Evolutionary conservation across 805 yeast genomes (phyloP), one percentile per base, ranked within the genome.

Genomic region (Zygosaccharomyces rouxii): DNA sequence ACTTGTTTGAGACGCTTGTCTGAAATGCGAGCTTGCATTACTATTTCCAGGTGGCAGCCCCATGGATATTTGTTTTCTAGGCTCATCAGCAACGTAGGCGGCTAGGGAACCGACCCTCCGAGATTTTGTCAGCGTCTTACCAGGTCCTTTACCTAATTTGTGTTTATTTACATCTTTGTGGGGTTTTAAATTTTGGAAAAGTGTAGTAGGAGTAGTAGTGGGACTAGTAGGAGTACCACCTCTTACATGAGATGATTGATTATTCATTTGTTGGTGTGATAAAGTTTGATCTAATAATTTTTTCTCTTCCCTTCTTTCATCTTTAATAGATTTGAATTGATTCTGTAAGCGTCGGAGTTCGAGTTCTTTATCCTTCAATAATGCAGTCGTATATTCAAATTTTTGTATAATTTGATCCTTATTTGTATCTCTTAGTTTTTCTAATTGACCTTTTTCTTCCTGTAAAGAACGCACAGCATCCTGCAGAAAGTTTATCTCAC

Each of bases 341-440:
- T 67, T 65, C 11, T 76, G 72, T 37, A 85, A 70, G n/a, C 77
- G 78, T 19, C 78, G 81, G 43, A 83, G 75, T 47, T 78, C 68
- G 30, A 79, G 71, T 47, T 89, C 73, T 39, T 85, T 80, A 28
- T 81, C 71, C 18, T 73, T 67, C 41, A 88, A 63, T 19, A 85
- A 74, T 16, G 74, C 70, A 49, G 79, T 83, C 51, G 81, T 82
- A 56, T 87, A 89, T 39, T 75, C 73, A 21, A 86, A 63, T 51
- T 87, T 87, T 48, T 74, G 74, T 23, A 78, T 71, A 31, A 90
- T 67, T 43, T 76, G 59, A 7, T 55, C 59, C 74, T 38, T 83
- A 74, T 40, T 86, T 74, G 59, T 83, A 70, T 23, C 89, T 89
- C 50, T 84, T 83, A 5, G 92, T 78, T 10, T 90, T 92, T 63